Base-by-base conservation (phyloP, 768 basidiomycete species). In the Boletales sp. region DNA sequence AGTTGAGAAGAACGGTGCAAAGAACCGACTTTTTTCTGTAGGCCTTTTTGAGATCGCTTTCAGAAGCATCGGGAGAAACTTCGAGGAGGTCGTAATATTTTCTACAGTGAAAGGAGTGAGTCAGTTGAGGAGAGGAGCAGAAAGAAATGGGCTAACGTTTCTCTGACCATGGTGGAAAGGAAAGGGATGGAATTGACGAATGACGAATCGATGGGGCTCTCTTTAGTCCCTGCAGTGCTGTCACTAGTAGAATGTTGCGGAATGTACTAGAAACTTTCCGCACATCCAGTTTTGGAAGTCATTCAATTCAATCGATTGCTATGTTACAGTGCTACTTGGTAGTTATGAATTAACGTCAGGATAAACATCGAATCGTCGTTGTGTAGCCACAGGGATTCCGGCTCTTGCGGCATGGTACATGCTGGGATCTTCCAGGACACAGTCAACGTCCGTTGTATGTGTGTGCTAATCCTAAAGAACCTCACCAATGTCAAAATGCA, bases 11-110 rank as follows among this genome's bases (percentile, higher is more conserved):
- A 14, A 52, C 28, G 41, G 25, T n/a, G 31, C 14, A 50, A 5
- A 17, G 19, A 14, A 54, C 68, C 28, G 55, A 92, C 91, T 92
- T 93, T 74, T 93, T 94, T 60, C 91, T 87, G 75, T 94, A 95
- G 30, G 93, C 93, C 69, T 94, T 94, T 78, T 94, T 95, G 63
- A 95, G 81, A 47, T 94, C 93, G 41, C 76, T 63, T 52, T 95
- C 94, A 37, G 84, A 85, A 32, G 88, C 91, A 59, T 78, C 78
- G 44, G 89, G 82, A 11, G 80, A 57, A 30, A 90, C 92, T 57
- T 94, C 94, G 43, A 98, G 83, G 53, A 96, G 81, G 72, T 96
- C 93, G 73, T 97, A 92, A 68, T 79, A 91, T 82, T 92, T 88
- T 61, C 90, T 92, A 69, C 21, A 5, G 25, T 28, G 25, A 28